Percentiles rank a stretch among this genome's conserved stretches.
Evolutionary conservation across 2,329 filamentous ascomycete species (phyloP).

Genomic region (Sphaerulina musiva): DNA sequence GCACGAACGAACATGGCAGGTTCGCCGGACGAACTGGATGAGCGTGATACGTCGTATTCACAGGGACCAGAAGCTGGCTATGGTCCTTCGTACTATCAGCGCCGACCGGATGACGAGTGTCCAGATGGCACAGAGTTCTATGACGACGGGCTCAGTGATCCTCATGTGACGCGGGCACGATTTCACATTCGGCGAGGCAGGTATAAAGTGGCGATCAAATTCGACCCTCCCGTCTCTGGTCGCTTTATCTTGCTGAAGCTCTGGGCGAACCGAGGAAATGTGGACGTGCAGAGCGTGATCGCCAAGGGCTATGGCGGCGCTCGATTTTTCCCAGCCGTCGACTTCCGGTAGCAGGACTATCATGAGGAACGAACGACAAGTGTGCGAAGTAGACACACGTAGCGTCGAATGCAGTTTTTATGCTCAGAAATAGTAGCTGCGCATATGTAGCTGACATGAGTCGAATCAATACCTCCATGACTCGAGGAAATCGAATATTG

Average conservation of each 20-base stretch:
- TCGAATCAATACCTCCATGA: too few species aligned
- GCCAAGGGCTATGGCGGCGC: conserved; percentile 80
- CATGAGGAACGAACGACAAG: background rate
- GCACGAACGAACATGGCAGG: conserved; percentile 24
- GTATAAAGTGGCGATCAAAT: conserved; percentile 78
- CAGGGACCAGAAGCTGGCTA: conserved; percentile 13
- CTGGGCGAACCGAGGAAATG: conserved; percentile 75
- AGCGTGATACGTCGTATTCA: conserved; percentile 14
- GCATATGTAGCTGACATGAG: background rate
- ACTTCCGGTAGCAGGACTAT: conserved; percentile 15
- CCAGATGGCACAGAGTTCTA: conserved; percentile 16
- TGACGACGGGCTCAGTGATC: conserved; percentile 23
- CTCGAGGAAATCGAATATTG: too few species aligned
- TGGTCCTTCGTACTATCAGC: conserved; percentile 12
- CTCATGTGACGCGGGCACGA: conserved; percentile 52
- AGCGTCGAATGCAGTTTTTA: background rate
- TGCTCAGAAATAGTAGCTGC: background rate
- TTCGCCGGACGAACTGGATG: conserved; percentile 20
- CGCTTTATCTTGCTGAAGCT: conserved; percentile 81
- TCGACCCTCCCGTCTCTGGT: conserved; percentile 66
- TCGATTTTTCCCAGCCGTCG: conserved; percentile 57
- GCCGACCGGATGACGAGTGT: conserved; percentile 5
- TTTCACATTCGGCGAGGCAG: conserved; percentile 80
- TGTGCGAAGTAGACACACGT: background rate
- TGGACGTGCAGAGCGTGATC: conserved; percentile 82